Evolutionary conservation across 1,284 basidiomycete species (phyloP), one percentile per base, ranked within the genome.

Genomic region (Testicularia cyperi): DNA sequence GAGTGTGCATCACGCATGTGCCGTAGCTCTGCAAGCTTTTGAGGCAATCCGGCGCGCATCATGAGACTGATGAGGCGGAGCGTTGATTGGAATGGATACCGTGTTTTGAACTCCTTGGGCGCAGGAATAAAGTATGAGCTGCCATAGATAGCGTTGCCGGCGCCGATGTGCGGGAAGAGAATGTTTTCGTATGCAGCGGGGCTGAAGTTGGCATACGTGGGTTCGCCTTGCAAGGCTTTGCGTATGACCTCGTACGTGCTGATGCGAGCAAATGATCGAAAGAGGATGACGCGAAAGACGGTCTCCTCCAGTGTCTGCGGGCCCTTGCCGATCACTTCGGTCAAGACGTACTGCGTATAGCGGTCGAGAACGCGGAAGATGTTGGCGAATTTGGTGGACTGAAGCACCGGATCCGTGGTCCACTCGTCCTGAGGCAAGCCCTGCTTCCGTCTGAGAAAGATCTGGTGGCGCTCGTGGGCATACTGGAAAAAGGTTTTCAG

Each of bases 81-180:
- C 16, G 65, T 86, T 82, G 65, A 83, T 82, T 78, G 79, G 77
- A 66, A 80, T 79, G 49, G 80, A 79, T 20, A 79, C 76, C 13
- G 68, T 40, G 52, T 78, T 77, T 6, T 79, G 81, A 30, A 83
- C 78, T 62, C 58, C 35, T 78, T 75, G 10, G 84, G 83, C 5
- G 82, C 80, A 2, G 84, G 83, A 62, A 85, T 85, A 68, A 83
- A 82, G 75, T 83, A 86, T 10, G 85, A 80, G n/a, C 80, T 80
- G 0, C 84, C 85, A 61, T 85, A 86, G 16, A 86, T 77, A 3
- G 79, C 36, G 32, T 72, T 65, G 10, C 80, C 55, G 19, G 75
- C 47, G 4, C 28, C 51, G 41, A 78, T 78, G 15, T 81, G 78
- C 12, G 65, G 47, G 10, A 73, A 70, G 16, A 86, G 79, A 21